phyloP scores from a whole-genome alignment of 768 basidiomycete species.

The Amanita thiersii region DNA sequence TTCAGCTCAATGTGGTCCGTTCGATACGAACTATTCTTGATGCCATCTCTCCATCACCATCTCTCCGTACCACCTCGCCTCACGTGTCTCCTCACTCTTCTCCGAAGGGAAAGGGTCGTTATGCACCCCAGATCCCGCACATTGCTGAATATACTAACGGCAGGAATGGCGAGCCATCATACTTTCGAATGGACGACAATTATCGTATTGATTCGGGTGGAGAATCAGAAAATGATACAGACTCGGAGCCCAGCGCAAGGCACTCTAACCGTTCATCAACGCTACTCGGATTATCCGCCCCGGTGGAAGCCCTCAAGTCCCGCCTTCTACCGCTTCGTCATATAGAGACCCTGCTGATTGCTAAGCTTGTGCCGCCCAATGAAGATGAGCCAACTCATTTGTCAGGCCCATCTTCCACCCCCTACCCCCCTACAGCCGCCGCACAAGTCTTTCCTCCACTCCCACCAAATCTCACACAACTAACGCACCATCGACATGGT shows the following conservation, averaged over 20 bases:
- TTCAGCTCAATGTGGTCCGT: constrained; percentile 76
- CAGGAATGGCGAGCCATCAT: constrained; percentile 2
- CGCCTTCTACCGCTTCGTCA: constrained; percentile 62
- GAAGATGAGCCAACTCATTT: constrained; percentile 50
- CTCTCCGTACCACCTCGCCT: constrained; percentile 19
- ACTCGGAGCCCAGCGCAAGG: constrained; percentile 10
- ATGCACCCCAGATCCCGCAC: constrained; percentile 20
- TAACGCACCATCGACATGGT: constrained; percentile 9
- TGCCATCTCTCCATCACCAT: constrained; percentile 28
- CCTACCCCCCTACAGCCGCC: not conserved
- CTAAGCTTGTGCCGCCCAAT: constrained; percentile 58
- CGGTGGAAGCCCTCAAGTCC: constrained; percentile 49
- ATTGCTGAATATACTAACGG: constrained; percentile 1
- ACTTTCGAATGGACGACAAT: constrained; percentile 7
- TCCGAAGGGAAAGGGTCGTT: constrained; percentile 24
- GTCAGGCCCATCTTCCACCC: constrained; percentile 13
- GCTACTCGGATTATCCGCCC: constrained; percentile 17
- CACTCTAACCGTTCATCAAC: constrained; percentile 17
- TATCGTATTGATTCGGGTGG: constrained; percentile 13
- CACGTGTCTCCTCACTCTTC: constrained; percentile 29
- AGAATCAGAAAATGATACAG: constrained; percentile 19
- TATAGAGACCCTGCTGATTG: constrained; percentile 61
- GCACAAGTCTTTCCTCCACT: constrained; percentile 1
- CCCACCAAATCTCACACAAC: not conserved
- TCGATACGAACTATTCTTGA: constrained; percentile 71